Percentiles rank a stretch among this genome's conserved stretches.
Conservation (phyloP, 352 stramenopile genomes). For the Chrysophaeum taylorii region DNA sequence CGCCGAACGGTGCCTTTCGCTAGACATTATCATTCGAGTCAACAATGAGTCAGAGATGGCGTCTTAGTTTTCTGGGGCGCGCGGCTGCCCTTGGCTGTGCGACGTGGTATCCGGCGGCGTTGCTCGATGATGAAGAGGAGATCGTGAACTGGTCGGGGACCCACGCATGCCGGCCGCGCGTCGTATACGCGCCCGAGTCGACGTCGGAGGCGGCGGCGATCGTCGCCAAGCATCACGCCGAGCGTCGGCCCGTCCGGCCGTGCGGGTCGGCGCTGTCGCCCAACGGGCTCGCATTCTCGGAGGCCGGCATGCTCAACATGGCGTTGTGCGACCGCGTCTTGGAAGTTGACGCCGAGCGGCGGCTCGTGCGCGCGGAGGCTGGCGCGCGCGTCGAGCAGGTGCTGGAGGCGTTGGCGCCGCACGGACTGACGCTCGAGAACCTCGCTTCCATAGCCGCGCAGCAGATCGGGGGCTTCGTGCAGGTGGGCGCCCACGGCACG, state of each 20-base stretch:
- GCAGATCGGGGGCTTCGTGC: slow-evolving; percentile 89
- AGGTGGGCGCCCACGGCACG: slow-evolving; percentile 83
- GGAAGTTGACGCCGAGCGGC: slow-evolving; percentile 66
- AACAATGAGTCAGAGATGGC: no score
- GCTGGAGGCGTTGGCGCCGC: slow-evolving; percentile 51
- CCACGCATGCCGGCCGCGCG: slow-evolving; percentile 5
- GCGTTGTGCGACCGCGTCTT: slow-evolving; percentile 79
- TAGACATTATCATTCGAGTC: no score
- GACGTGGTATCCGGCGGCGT: no score
- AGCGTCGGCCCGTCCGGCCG: slow-evolving; percentile 18
- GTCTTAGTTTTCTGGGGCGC: no score
- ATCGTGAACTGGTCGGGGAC: slow-evolving; percentile 31
- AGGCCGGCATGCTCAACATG: slow-evolving; percentile 68
- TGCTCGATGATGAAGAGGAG: slow-evolving; percentile 12
- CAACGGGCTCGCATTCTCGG: slow-evolving; percentile 84
- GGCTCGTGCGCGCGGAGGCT: slow-evolving; percentile 75
- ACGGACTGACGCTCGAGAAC: slow-evolving; percentile 91
- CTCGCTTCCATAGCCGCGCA: slow-evolving; percentile 96
- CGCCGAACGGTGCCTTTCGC: no score
- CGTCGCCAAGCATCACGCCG: slow-evolving; percentile 18
- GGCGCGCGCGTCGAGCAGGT: slow-evolving; percentile 47
- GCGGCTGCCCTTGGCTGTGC: no score
- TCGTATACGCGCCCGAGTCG: slow-evolving; percentile 13
- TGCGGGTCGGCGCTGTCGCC: slow-evolving; percentile 82
- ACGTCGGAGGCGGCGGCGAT: neutral